Evolutionary conservation across 345 rosid genomes (phyloP).

Genomic region (Ceriops tagal): DNA sequence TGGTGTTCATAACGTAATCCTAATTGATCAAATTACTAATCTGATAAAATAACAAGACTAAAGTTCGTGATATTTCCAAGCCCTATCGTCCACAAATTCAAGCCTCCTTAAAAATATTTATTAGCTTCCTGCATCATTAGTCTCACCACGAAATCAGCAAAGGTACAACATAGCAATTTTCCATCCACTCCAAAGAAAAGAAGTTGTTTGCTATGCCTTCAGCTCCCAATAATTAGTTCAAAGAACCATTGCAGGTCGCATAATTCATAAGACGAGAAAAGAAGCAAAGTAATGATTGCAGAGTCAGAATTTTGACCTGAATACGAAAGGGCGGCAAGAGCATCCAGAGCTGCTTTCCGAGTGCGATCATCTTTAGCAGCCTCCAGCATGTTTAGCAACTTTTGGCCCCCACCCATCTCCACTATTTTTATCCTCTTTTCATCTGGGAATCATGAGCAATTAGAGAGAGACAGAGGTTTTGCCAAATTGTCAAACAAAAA

Average conservation of each 20-base stretch:
- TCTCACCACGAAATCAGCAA: background rate
- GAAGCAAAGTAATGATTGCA: background rate
- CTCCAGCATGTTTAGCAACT: conserved; percentile 70
- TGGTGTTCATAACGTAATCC: no score
- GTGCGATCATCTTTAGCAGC: conserved; percentile 78
- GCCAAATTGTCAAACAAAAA: background rate
- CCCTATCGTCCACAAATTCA: no score
- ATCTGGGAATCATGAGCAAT: conserved; percentile 35
- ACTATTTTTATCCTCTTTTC: conserved; percentile 88
- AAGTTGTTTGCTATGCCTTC: no score
- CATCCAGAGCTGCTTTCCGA: conserved; percentile 72
- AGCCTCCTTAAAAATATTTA: no score
- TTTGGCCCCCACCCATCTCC: conserved; percentile 81
- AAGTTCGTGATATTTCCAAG: no score
- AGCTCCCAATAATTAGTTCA: no score
- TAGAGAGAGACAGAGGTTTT: background rate
- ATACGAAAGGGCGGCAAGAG: conserved; percentile 63
- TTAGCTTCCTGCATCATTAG: background rate
- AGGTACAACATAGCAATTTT: background rate
- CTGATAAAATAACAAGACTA: no score
- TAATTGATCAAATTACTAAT: no score
- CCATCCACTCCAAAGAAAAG: background rate
- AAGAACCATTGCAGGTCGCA: no score
- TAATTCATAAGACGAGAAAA: background rate
- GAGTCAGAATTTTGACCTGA: conserved; percentile 39